Percentiles rank a stretch among this genome's conserved stretches.
Conservation (phyloP, 495 filamentous ascomycete genomes). For the Penicillium longicatenatum region DNA sequence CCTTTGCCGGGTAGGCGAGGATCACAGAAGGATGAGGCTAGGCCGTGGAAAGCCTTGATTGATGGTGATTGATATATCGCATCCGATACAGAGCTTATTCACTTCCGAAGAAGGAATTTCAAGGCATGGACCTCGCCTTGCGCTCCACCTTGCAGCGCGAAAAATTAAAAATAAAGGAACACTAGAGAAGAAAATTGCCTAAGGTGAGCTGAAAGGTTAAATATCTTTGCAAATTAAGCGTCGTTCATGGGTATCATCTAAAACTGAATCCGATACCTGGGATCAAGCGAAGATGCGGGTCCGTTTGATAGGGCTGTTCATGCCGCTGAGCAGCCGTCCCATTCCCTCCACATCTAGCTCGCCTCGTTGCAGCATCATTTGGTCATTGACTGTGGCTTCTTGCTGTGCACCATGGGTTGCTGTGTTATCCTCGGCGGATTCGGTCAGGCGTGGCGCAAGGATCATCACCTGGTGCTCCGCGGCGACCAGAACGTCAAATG, state of each 20-base stretch:
- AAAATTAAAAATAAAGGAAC: conserved; percentile 16
- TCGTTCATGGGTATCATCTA: conserved; percentile 35
- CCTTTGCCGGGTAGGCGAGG: conserved; percentile 10
- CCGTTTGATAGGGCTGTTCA: conserved; percentile 47
- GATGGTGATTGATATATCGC: conserved; percentile 54
- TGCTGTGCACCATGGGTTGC: conserved; percentile 19
- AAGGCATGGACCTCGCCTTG: conserved; percentile 58
- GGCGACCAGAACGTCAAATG: conserved; percentile 61
- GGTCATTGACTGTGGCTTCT: conserved; percentile 37
- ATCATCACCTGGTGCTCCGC: conserved; percentile 66
- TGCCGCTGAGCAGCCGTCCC: conserved; percentile 50
- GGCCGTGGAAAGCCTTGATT: not conserved
- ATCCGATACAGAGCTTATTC: conserved; percentile 62
- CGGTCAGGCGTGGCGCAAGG: conserved; percentile 46
- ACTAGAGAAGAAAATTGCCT: conserved; percentile 2
- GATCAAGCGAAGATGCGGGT: conserved; percentile 43
- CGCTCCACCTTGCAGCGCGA: conserved; percentile 60
- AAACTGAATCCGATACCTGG: conserved; percentile 16
- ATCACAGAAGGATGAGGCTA: conserved; percentile 1
- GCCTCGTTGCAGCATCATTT: conserved; percentile 45
- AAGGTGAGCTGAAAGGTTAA: conserved; percentile 14
- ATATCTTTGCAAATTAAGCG: conserved; percentile 8
- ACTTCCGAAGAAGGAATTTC: conserved; percentile 44
- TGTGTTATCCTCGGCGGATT: conserved; percentile 25
- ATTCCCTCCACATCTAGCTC: conserved; percentile 56